These are phyloP conservation scores for Porcisia hertigi DNA, from an alignment of 208 protist genomes.

Conservation along the genomic window DNA sequence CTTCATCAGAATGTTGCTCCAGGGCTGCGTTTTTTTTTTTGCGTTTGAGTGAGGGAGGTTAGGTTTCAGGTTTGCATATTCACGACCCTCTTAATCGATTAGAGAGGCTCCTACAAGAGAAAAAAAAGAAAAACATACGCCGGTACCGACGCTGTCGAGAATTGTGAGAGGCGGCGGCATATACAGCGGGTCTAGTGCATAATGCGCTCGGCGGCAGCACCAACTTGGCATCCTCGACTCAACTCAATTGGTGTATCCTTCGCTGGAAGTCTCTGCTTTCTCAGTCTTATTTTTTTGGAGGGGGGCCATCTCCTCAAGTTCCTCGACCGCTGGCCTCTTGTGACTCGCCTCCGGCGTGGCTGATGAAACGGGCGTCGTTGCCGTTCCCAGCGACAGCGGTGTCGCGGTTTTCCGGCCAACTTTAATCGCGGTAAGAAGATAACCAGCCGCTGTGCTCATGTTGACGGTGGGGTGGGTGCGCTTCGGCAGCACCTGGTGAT, in stretches of 20 bases:
- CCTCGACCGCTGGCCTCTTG: slow-evolving; percentile 5
- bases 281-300: not conserved
- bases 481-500: slow-evolving; percentile 93
- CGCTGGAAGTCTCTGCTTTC: not conserved
- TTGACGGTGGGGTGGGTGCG: slow-evolving; percentile 94
- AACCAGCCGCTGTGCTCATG: slow-evolving; percentile 91
- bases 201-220: not conserved
- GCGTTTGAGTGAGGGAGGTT: not conserved
- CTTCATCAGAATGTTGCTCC: too few species aligned
- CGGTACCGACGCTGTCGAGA: not conserved
- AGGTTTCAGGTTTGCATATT: not conserved
- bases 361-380: not conserved
- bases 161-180: not conserved
- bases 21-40: not conserved
- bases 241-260: not conserved
- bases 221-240: too few species aligned
- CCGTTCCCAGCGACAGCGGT: slow-evolving; percentile 1
- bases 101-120: not conserved
- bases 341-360: not conserved
- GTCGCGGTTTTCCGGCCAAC: slow-evolving; percentile 40
- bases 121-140: not conserved
- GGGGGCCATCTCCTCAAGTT: not conserved
- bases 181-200: not conserved
- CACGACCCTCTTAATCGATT: not conserved
- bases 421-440: slow-evolving; percentile 91